A percentile compares a stretch with the other conserved stretches of the same genome.
Conservation (phyloP, 2,329 filamentous ascomycete genomes). For the Nothophoma quercina region DNA sequence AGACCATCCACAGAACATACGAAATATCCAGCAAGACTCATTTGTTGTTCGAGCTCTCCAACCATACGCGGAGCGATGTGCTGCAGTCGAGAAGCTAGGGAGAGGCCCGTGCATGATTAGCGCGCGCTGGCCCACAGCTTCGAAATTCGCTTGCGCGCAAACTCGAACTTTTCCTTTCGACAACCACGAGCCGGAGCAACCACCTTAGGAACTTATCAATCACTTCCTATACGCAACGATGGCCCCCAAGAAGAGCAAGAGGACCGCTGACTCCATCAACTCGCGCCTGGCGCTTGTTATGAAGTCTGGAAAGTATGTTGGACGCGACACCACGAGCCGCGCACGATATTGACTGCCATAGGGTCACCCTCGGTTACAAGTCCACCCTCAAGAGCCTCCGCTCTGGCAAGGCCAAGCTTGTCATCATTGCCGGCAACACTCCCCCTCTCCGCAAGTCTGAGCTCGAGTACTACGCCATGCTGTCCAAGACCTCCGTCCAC, state of each 20-base stretch:
- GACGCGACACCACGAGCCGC: slow-evolving; percentile 18
- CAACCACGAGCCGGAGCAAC: slow-evolving; percentile 22
- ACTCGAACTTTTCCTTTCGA: slow-evolving; percentile 14
- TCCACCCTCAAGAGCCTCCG: slow-evolving; percentile 86
- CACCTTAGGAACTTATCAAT: slow-evolving; percentile 33
- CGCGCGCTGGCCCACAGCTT: slow-evolving; percentile 4
- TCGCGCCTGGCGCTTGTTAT: slow-evolving; percentile 71
- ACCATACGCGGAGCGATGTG: no score
- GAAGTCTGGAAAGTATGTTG: slow-evolving; percentile 67
- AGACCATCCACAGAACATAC: no score
- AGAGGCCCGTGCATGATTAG: neutral
- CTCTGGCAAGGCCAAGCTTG: slow-evolving; percentile 97
- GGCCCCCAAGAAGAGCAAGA: slow-evolving; percentile 81
- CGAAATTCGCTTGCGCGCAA: slow-evolving; percentile 20
- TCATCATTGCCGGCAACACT: slow-evolving; percentile 95
- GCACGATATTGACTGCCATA: slow-evolving; percentile 36
- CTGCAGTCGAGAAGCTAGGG: no score
- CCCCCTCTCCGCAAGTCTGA: slow-evolving; percentile 97
- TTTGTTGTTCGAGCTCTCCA: no score
- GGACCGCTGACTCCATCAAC: slow-evolving; percentile 83
- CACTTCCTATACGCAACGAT: slow-evolving; percentile 59
- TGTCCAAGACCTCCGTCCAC: slow-evolving; percentile 93
- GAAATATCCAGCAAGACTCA: no score
- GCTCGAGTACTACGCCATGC: slow-evolving; percentile 74
- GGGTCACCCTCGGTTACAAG: slow-evolving; percentile 90